A percentile compares a stretch with the other conserved stretches of the same genome.
Evolutionary conservation across 441 rosid genomes (phyloP).

Genomic region (Monsonia emarginata): DNA sequence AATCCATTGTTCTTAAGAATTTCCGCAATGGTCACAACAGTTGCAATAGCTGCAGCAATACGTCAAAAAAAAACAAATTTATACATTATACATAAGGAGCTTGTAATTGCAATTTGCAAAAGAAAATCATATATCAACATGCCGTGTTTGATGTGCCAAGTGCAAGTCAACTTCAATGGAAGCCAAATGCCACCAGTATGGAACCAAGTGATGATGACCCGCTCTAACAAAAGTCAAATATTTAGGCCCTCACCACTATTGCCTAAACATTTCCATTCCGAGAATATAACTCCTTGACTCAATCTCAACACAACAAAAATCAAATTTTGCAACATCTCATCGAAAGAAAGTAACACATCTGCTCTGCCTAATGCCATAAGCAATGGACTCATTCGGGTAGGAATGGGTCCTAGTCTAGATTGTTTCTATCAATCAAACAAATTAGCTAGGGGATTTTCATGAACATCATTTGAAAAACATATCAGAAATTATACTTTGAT

Average conservation of each 20-base stretch:
- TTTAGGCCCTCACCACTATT: too few relatives aligned
- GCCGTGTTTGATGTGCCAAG: not conserved
- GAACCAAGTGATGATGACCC: not conserved
- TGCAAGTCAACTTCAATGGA: not conserved
- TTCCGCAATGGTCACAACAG: conserved; percentile 69
- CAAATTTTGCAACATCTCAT: not conserved
- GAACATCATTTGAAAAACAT: not conserved
- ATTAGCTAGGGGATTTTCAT: not conserved
- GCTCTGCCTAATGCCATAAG: too few relatives aligned
- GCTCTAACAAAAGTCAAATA: too few relatives aligned
- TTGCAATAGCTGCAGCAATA: conserved; percentile 46
- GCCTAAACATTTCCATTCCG: too few relatives aligned
- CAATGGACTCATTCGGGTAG: not conserved
- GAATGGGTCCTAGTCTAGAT: not conserved
- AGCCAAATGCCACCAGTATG: not conserved
- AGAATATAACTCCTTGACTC: too few relatives aligned
- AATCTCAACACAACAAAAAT: not conserved
- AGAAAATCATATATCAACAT: too few relatives aligned
- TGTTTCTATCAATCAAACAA: not conserved
- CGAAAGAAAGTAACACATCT: too few relatives aligned
- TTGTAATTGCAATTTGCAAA: not conserved
- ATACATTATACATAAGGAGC: too few relatives aligned
- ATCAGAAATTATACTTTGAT: not conserved
- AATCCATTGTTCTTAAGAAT: conserved; percentile 69
- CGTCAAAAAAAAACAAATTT: not conserved